Conservation (phyloP, 371 early-diverging fungal genomes). For the Funneliformis caledonium region DNA sequence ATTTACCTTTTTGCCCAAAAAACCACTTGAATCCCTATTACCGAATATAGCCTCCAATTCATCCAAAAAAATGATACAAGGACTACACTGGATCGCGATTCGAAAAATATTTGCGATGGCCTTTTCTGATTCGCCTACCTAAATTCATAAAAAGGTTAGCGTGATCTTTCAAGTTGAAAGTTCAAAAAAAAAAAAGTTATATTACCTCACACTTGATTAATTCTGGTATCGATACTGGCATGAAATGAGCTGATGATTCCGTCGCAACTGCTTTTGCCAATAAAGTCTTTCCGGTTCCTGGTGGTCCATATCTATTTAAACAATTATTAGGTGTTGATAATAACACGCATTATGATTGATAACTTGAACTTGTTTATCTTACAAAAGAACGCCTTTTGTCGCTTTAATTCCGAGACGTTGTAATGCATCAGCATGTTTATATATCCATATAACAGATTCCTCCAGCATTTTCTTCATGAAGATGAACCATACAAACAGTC, state of each 20-base stretch:
- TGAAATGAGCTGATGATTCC: conserved; percentile 92
- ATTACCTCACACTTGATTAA: conserved; percentile 92
- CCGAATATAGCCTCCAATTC: conserved; percentile 95
- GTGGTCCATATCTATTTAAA: conserved; percentile 71
- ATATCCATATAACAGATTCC: conserved; percentile 93
- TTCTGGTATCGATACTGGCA: conserved; percentile 90
- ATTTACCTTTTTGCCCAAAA: conserved; percentile 65
- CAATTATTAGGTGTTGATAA: neutral
- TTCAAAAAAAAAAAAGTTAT: conserved; percentile 96
- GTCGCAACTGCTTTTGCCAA: conserved; percentile 91
- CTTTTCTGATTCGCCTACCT: conserved; percentile 93
- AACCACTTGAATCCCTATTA: conserved; percentile 61
- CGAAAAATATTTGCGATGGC: conserved; percentile 88
- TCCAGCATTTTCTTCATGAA: conserved; percentile 63
- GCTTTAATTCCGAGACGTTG: conserved; percentile 67
- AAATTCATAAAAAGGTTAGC: conserved; percentile 43
- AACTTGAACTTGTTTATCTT: conserved; percentile 36
- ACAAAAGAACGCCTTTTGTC: conserved; percentile 74
- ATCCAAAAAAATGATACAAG: conserved; percentile 98
- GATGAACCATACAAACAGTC: neutral
- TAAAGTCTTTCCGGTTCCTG: conserved; percentile 93
- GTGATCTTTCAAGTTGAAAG: conserved; percentile 54
- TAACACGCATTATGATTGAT: neutral
- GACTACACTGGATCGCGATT: conserved; percentile 86
- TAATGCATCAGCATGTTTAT: conserved; percentile 68